Base-by-base conservation (phyloP, 805 yeast genomes). In the Yamadazyma takamatsuzukensis region DNA sequence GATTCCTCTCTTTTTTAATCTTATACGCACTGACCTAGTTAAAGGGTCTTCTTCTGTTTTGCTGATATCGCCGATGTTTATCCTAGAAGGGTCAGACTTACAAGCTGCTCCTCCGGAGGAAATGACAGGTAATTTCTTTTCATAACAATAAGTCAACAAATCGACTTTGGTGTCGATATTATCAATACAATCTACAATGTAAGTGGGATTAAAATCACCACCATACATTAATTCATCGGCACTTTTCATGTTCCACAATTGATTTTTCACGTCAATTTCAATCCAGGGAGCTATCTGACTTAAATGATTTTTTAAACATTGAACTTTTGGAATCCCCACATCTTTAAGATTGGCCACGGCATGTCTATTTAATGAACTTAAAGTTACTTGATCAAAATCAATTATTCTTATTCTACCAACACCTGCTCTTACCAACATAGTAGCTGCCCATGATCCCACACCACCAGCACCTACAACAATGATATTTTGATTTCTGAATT, bases 91-190 rank as follows among this genome's bases (percentile, higher is more conserved):
- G 54, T 93, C 99, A 32, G 95, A 82, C 56, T 93, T 93, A 47
- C 96, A 83, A 4, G 96, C 95, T 1, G 99, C 97, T 17, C 99
- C 99, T 78, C 94, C 94, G 1, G 96, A 84, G 4, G 95, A 80
- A 24, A 93, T 74, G 19, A 88, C 83, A n/a, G 74, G 76, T 21
- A 90, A 53, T 2, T 69, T 56, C 27, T 76, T 61, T 12, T 70
- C 67, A 52, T 79, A 64, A 44, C 95, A 81, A 58, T 71, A 89
- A 19, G 80, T 79, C 44, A 93, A 64, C 32, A 93, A 64, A 49
- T 93, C 98, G 17, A 89, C 94, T 51, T 93, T 93, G n/a, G 97
- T 89, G 48, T 90, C 96, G 39, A 93, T 82, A 54, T 93, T 93
- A 60, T 93, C 99, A 45, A 93, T 93, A 62, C 97, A 93, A 53